Conservation (phyloP, 2,329 filamentous ascomycete species). For the Scytalidium lignicola region DNA sequence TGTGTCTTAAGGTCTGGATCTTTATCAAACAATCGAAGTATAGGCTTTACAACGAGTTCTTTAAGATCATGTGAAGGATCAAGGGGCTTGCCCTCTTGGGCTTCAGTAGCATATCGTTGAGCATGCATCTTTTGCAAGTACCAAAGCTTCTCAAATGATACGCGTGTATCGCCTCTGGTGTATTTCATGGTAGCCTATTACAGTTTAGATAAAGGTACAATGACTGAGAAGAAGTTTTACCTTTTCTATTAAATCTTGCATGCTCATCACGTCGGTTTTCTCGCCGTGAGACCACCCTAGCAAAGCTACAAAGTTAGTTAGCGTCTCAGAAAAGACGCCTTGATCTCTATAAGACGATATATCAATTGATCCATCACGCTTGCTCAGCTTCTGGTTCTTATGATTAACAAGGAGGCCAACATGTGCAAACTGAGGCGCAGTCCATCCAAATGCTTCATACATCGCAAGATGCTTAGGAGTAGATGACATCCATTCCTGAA, state of each 20-base stretch:
- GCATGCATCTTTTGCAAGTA: conserved; percentile 70
- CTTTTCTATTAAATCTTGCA: conserved; percentile 65
- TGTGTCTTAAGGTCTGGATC: conserved; percentile 5
- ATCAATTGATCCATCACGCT: conserved; percentile 66
- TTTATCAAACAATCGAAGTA: conserved; percentile 16
- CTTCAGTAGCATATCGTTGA: conserved; percentile 14
- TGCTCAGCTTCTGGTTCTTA: conserved; percentile 76
- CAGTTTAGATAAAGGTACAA: not conserved
- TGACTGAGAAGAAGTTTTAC: conserved; percentile 37
- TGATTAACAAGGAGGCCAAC: conserved; percentile 68
- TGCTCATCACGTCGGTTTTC: conserved; percentile 64
- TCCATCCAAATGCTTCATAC: conserved; percentile 75
- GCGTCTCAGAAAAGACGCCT: conserved; percentile 56
- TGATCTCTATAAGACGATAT: conserved; percentile 51
- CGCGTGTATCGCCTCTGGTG: conserved; percentile 83
- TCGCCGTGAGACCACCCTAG: conserved; percentile 74
- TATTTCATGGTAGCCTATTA: conserved; percentile 75
- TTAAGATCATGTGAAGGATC: conserved; percentile 18
- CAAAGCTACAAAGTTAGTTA: conserved; percentile 80
- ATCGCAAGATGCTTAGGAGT: conserved; percentile 73
- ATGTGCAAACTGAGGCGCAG: conserved; percentile 70
- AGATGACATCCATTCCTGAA: conserved; percentile 88
- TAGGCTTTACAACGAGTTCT: conserved; percentile 22
- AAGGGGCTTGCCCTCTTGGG: conserved; percentile 3
- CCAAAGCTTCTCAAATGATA: conserved; percentile 73